These are phyloP conservation scores for Penicillium janthinellum DNA, from an alignment of 2,329 filamentous ascomycete genomes.

Conservation along the genomic window DNA sequence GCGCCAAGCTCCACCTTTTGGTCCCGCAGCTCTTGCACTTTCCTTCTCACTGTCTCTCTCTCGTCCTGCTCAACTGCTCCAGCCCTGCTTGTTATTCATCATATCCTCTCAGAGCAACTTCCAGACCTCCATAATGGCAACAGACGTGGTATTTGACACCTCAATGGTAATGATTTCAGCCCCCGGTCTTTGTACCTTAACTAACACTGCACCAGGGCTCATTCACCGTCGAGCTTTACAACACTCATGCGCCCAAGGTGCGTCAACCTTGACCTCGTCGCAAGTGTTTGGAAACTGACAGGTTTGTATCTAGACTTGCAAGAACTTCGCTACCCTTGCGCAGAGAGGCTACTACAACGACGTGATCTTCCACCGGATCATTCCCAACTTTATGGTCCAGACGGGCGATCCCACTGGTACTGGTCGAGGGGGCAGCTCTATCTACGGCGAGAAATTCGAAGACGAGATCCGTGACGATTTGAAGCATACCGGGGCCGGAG, in stretches of 20 bases:
- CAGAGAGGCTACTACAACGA: conserved; percentile 84
- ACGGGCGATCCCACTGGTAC: conserved; percentile 93
- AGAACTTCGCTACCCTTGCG: conserved; percentile 81
- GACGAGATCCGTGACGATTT: conserved; percentile 81
- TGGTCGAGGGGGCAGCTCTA: conserved; percentile 81
- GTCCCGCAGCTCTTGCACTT: conserved; percentile 7
- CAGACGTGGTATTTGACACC: conserved; percentile 79
- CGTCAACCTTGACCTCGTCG: background rate
- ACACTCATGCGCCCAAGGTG: conserved; percentile 75
- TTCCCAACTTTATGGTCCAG: conserved; percentile 95
- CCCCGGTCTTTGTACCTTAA: background rate
- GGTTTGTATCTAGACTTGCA: conserved; percentile 63
- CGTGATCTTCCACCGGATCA: conserved; percentile 89
- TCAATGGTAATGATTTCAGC: conserved; percentile 65
- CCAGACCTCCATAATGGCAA: conserved; percentile 61
- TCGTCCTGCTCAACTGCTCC: background rate
- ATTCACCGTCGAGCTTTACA: conserved; percentile 88
- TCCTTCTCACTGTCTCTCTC: background rate
- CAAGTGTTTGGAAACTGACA: conserved; percentile 17
- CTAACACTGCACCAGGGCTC: conserved; percentile 62
- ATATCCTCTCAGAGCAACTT: background rate
- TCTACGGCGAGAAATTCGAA: conserved; percentile 91
- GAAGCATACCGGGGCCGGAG: conserved; percentile 88
- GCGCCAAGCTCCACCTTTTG: conserved; percentile 19
- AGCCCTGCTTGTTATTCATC: background rate